Conservation (phyloP, 176 grass and related monocot species). For the Luzula sylvatica region DNA sequence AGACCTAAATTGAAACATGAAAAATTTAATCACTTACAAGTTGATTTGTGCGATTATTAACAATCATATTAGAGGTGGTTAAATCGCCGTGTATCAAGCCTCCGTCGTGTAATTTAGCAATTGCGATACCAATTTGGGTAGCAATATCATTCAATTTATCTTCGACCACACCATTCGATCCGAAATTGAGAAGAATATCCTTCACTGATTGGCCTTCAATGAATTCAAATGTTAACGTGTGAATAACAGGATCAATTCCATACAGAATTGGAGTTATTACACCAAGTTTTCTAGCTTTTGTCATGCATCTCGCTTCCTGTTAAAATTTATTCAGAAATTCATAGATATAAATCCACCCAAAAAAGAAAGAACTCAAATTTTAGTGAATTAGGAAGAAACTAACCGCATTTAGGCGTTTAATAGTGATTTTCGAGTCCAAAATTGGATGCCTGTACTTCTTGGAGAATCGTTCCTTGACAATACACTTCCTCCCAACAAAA, state of each 20-base stretch:
- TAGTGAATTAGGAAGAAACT: conserved; percentile 19
- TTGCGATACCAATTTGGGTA: conserved; percentile 75
- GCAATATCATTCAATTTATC: conserved; percentile 56
- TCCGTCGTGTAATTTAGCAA: conserved; percentile 83
- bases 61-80: conserved; percentile 95
- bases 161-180: conserved; percentile 50
- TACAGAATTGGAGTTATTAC: conserved; percentile 82
- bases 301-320: conserved; percentile 94
- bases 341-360: too few species aligned
- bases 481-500: conserved; percentile 55
- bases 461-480: conserved; percentile 81
- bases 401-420: conserved; percentile 78
- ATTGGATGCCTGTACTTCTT: conserved; percentile 83
- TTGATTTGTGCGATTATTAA: conserved; percentile 49
- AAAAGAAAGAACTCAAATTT: too few species aligned
- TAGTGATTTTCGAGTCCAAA: conserved; percentile 70
- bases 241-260: conserved; percentile 57
- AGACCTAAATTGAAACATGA: not conserved
- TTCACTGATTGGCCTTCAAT: conserved; percentile 74
- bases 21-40: conserved; percentile 30
- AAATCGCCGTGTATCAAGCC: conserved; percentile 88
- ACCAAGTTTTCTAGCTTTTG: conserved; percentile 88
- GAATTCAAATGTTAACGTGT: conserved; percentile 88
- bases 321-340: too few species aligned
- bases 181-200: conserved; percentile 81